Base-by-base conservation (phyloP, 228 moss, liverwort and hornwort species). In the Sphagnum fallax region DNA sequence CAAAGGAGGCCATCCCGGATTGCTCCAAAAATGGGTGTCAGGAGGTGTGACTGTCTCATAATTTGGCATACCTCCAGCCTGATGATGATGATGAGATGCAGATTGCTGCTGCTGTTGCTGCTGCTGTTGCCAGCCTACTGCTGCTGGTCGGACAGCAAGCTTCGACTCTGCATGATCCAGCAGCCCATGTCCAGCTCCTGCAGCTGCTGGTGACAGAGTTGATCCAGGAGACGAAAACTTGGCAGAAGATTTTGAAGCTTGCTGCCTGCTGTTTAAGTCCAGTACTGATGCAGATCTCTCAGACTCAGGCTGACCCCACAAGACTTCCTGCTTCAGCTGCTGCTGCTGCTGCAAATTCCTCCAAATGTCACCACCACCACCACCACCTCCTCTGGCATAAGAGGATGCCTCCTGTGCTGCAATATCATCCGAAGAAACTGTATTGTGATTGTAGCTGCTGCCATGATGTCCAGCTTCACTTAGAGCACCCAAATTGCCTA, bases 21-120 rank as follows among this genome's bases (percentile, higher is more conserved):
- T 77, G 47, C 73, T 73, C 85, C 85, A 85, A 70, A 79, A 85
- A 64, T 82, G 82, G 55, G 82, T 79, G 50, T 85, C 85, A 32
- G 32, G 2, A 32, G 32, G 32, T 48, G 77, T 71, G 4, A 63
- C 59, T 75, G 72, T 79, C 11, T 82, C 77, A 5, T 66, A 75
- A 14, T 77, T 75, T 61, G 67, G 62, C 48, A 71, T 63, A 50
- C 76, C 67, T 77, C 77, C 69, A 81, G 66, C 12, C 81, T 79
- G 0, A 75, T 49, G 15, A 32, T 32, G 77, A 72, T 0, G 84
- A 81, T 49, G 64, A 79, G 71, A 79, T 76, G 57, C 78, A 79
- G 49, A 85, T 13, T 52, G 81, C 32, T 32, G 32, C 2, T 32
- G 32, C 32, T 32, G 32, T 32, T 32, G 32, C 32, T 32, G 32